phyloP scores from a whole-genome alignment of 2,329 filamentous ascomycete genomes.

The Arthroderma sp. region DNA sequence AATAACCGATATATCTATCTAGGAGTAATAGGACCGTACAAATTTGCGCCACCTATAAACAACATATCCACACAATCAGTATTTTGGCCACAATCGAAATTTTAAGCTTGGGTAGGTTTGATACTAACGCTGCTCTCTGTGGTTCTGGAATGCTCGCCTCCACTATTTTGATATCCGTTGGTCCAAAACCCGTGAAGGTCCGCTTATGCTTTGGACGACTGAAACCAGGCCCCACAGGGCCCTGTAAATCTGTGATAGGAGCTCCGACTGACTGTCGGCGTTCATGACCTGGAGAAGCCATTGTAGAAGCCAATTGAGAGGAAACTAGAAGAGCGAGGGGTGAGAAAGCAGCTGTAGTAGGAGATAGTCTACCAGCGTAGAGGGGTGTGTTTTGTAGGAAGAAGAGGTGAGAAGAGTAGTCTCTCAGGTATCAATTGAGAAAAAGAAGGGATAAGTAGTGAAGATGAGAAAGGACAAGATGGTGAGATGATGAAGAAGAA shows the following conservation, averaged over 20 bases:
- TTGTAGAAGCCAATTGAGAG: not conserved
- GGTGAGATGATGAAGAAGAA: not conserved
- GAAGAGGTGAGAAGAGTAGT: not conserved
- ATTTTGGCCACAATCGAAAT: not conserved
- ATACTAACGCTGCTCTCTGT: slow-evolving; percentile 58
- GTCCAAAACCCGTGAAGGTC: slow-evolving; percentile 87
- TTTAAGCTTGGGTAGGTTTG: too few relatives aligned
- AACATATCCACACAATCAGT: not conserved
- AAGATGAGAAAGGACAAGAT: not conserved
- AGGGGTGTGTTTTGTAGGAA: not conserved
- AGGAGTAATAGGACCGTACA: slow-evolving; percentile 25
- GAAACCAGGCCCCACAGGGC: slow-evolving; percentile 73
- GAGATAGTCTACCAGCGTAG: not conserved
- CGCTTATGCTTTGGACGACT: slow-evolving; percentile 91
- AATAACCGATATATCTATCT: not conserved
- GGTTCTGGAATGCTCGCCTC: slow-evolving; percentile 85
- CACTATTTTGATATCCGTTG: slow-evolving; percentile 81
- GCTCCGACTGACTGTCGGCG: slow-evolving; percentile 69
- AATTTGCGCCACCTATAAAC: slow-evolving; percentile 45
- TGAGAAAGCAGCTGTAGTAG: too few relatives aligned
- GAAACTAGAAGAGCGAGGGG: too few relatives aligned
- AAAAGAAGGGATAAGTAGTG: not conserved
- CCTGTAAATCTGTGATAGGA: slow-evolving; percentile 74
- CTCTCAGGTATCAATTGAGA: not conserved
- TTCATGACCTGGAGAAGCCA: slow-evolving; percentile 43